Evolutionary conservation across 2,329 filamentous ascomycete species (phyloP).

Genomic region (Fusarium tuaranense): DNA sequence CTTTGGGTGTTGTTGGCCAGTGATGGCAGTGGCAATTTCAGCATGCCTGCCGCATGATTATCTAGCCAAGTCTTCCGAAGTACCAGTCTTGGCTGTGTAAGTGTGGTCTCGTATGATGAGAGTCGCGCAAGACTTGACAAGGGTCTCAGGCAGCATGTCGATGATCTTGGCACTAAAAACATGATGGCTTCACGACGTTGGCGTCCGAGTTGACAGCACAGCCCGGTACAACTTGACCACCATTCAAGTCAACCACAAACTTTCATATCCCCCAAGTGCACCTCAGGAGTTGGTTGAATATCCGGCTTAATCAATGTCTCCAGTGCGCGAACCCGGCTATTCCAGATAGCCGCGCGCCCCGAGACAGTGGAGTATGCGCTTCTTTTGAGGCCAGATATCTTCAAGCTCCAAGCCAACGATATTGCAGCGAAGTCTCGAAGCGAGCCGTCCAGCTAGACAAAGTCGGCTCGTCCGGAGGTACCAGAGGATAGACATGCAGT

Average conservation of each 20-base stretch:
- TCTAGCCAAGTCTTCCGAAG: conserved; percentile 4
- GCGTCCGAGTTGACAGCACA: not conserved
- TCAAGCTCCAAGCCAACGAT: not conserved
- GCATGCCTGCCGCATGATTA: not conserved
- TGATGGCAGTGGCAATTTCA: conserved; percentile 5
- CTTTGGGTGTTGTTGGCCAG: not conserved
- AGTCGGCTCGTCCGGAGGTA: conserved; percentile 28
- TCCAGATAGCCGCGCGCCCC: not conserved
- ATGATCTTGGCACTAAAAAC: not conserved
- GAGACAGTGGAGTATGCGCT: not conserved
- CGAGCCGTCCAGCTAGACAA: not conserved
- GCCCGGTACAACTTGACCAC: not conserved
- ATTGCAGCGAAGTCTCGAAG: conserved; percentile 7
- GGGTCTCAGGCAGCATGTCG: not conserved
- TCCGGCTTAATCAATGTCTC: not conserved
- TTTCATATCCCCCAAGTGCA: not conserved
- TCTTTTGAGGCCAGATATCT: conserved; percentile 6
- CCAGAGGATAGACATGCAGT: conserved; percentile 14
- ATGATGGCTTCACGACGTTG: not conserved
- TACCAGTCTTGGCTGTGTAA: conserved; percentile 9
- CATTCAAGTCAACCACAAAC: not conserved
- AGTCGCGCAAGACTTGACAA: not conserved
- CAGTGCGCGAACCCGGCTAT: not conserved
- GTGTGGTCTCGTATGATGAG: conserved; percentile 4
- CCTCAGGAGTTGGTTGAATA: not conserved